Conservation (phyloP, 2,329 filamentous ascomycete species). For the Xylogone sp. region DNA sequence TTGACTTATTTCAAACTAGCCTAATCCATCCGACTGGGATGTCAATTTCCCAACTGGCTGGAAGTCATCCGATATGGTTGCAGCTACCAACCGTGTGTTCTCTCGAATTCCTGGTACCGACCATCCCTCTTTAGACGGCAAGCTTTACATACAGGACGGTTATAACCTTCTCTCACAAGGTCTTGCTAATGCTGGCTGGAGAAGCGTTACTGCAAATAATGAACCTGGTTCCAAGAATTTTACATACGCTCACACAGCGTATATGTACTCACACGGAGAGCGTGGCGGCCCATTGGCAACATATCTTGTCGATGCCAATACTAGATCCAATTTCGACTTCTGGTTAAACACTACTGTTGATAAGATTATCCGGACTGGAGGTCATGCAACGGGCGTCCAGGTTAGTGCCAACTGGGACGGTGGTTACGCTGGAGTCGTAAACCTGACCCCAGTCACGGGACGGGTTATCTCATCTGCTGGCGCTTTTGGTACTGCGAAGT, state of each 20-base stretch:
- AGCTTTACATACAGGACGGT: conserved; percentile 63
- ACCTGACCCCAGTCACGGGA: conserved; percentile 54
- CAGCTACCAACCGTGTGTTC: conserved; percentile 60
- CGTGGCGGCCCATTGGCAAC: conserved; percentile 68
- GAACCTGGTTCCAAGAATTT: conserved; percentile 59
- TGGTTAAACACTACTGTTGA: conserved; percentile 64
- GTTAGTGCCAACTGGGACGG: conserved; percentile 51
- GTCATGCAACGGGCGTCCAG: conserved; percentile 63
- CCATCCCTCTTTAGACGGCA: conserved; percentile 61
- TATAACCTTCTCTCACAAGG: conserved; percentile 60
- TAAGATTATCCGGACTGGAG: conserved; percentile 59
- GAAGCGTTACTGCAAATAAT: conserved; percentile 54
- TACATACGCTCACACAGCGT: conserved; percentile 60
- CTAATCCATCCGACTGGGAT: conserved; percentile 65
- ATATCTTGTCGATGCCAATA: conserved; percentile 60
- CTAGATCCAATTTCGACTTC: conserved; percentile 61
- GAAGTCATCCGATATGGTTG: conserved; percentile 59
- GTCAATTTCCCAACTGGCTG: conserved; percentile 69
- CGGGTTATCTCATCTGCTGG: conserved; percentile 67
- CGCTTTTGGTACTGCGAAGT: conserved; percentile 65
- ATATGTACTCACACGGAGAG: conserved; percentile 64
- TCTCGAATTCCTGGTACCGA: conserved; percentile 67
- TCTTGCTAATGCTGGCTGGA: conserved; percentile 59
- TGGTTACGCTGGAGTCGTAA: conserved; percentile 56
- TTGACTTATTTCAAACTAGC: conserved; percentile 29